Evolutionary conservation across 345 rosid genomes (phyloP), one percentile per base, ranked within the genome.

Genomic region (Conringia planisiliqua): DNA sequence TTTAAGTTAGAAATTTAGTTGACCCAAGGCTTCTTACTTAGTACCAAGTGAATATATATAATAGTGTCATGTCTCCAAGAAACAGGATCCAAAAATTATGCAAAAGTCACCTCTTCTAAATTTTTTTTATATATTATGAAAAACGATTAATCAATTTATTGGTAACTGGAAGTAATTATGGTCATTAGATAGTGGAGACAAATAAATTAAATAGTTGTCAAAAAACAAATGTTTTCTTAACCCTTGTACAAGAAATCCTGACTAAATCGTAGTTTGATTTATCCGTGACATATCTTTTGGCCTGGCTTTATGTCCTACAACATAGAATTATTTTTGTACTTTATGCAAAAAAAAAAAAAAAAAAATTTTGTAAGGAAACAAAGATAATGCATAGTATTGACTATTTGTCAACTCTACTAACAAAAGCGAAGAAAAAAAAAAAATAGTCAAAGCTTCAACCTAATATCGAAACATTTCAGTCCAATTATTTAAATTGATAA

Each of bases 11-110:
- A 74, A 38, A 58, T 58, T 57, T 58, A 58, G 68, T 74, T 66
- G 61, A 74, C 50, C 61, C 44, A 27, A 47, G 22, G 51, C n/a
- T 66, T 33, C 6, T 58, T 58, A 57, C 17, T 48, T 66, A 27
- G 78, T 58, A 36, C 59, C 27, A 74, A 48, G 61, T 59, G 43
- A 74, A 66, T 48, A 59, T 38, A 17, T 65, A 17, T 73, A 55
- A 74, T 48, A 50, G 33, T 75, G 73, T 67, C 73, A 48, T 48
- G 73, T 48, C 61, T 58, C 73, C 46, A 75, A 75, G 73, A 67
- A 67, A 75, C 73, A 75, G 14, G 73, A 75, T 75, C 79, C 79
- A 75, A 75, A 67, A 66, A 13, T 67, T 18, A 39, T 75, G 79
- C 73, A 30, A 36, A 38, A 9, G 66, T 35, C 59, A 65, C 61